phyloP scores from a whole-genome alignment of 73 alveolate genomes.

The Paramecium caudatum region DNA sequence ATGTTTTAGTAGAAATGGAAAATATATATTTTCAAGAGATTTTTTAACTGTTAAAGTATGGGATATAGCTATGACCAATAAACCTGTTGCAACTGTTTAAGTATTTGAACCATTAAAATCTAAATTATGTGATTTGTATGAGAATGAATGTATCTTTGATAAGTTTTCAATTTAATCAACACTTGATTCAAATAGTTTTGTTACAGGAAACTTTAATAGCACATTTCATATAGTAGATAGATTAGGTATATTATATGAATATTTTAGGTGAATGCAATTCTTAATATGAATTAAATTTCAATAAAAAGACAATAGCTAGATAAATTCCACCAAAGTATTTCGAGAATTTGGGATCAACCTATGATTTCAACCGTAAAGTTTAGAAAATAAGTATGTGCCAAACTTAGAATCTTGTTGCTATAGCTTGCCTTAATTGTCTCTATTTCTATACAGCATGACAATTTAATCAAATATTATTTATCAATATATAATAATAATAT shows the following conservation, averaged over 20 bases:
- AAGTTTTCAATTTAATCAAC: conserved; percentile 77
- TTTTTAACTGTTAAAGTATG: conserved; percentile 85
- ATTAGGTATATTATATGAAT: not conserved
- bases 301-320: conserved; percentile 69
- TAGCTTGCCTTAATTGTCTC: conserved; percentile 75
- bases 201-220: conserved; percentile 73
- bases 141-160: conserved; percentile 85
- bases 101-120: conserved; percentile 85
- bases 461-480: not conserved
- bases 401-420: conserved; percentile 62
- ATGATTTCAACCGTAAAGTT: conserved; percentile 73
- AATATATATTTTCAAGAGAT: conserved; percentile 83
- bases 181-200: conserved; percentile 63
- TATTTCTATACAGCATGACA: conserved; percentile 72
- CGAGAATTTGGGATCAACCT: conserved; percentile 75
- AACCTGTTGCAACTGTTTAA: conserved; percentile 79
- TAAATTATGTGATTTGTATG: conserved; percentile 86
- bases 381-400: conserved; percentile 63
- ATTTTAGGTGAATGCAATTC: conserved; percentile 68
- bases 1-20: conserved; percentile 78
- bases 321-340: conserved; percentile 76
- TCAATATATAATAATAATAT: too few relatives aligned
- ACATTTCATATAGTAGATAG: conserved; percentile 73
- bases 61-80: conserved; percentile 84
- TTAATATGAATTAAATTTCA: conserved; percentile 74